A percentile compares a stretch with the other conserved stretches of the same genome.
phyloP scores from a whole-genome alignment of 768 basidiomycete genomes.

The Lactarius sanguifluus region DNA sequence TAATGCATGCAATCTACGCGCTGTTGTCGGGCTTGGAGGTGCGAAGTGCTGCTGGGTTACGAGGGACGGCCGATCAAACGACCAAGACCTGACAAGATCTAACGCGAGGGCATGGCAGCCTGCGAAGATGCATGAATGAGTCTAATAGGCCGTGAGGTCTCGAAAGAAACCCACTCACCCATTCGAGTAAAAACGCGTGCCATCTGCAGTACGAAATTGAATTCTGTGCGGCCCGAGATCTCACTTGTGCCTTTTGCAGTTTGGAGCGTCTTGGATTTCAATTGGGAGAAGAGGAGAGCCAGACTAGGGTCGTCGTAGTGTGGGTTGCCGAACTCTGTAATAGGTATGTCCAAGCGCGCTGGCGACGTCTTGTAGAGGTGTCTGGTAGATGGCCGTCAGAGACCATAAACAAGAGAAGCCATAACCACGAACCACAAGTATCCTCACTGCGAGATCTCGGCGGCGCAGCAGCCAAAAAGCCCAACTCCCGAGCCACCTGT shows the following conservation, averaged over 20 bases:
- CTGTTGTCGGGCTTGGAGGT: slow-evolving; percentile 46
- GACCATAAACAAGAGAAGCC: not conserved
- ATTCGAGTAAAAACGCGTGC: slow-evolving; percentile 91
- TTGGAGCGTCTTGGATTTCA: slow-evolving; percentile 89
- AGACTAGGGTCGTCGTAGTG: slow-evolving; percentile 94
- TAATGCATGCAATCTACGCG: slow-evolving; percentile 49
- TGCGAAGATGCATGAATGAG: slow-evolving; percentile 36
- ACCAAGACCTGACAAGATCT: slow-evolving; percentile 87
- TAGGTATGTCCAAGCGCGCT: slow-evolving; percentile 53
- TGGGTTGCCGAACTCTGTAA: slow-evolving; percentile 73
- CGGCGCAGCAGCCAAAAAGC: slow-evolving; percentile 93
- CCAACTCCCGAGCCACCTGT: slow-evolving; percentile 94
- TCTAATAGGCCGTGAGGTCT: slow-evolving; percentile 1
- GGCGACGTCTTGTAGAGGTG: slow-evolving; percentile 74
- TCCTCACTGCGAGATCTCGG: slow-evolving; percentile 85
- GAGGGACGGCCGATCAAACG: slow-evolving; percentile 77
- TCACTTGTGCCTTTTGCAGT: slow-evolving; percentile 91
- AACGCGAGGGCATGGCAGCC: slow-evolving; percentile 93
- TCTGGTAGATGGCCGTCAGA: slow-evolving; percentile 44
- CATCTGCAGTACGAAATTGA: slow-evolving; percentile 94
- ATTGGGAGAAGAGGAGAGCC: slow-evolving; percentile 83
- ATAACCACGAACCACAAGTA: slow-evolving; percentile 67
- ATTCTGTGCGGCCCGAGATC: slow-evolving; percentile 84
- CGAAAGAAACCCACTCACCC: slow-evolving; percentile 54
- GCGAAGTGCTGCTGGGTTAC: slow-evolving; percentile 31